phyloP scores from a whole-genome alignment of 495 filamentous ascomycete genomes.

The Aspergillus coremiiformis region DNA sequence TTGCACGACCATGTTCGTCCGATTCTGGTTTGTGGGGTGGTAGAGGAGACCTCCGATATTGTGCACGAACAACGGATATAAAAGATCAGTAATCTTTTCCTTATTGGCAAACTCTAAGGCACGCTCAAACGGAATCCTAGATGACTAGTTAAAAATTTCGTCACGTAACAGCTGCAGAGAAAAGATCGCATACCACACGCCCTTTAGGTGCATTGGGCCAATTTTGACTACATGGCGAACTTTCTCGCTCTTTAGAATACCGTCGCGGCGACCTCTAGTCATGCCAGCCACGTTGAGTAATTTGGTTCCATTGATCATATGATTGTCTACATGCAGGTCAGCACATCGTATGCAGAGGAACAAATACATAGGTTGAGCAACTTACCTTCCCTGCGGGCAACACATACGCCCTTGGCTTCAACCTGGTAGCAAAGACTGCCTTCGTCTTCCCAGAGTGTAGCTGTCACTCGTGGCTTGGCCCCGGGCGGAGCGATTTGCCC shows the following conservation, averaged over 20 bases:
- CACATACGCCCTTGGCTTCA: conserved; percentile 91
- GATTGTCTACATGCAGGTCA: conserved; percentile 64
- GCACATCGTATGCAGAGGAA: conserved; percentile 1
- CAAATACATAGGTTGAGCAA: not conserved
- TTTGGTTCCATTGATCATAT: conserved; percentile 99
- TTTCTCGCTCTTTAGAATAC: conserved; percentile 97
- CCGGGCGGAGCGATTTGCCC: conserved; percentile 94
- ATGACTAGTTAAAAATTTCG: conserved; percentile 5
- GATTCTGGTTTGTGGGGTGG: conserved; percentile 79
- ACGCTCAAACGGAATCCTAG: conserved; percentile 94
- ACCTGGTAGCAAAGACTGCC: conserved; percentile 97
- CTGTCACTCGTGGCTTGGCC: conserved; percentile 96
- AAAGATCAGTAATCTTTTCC: conserved; percentile 93
- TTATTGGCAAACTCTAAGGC: conserved; percentile 98
- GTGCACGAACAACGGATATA: conserved; percentile 96
- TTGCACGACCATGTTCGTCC: conserved; percentile 80
- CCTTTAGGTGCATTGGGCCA: conserved; percentile 97
- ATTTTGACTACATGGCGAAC: conserved; percentile 96
- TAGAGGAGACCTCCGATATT: conserved; percentile 94
- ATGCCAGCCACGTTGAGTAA: conserved; percentile 95
- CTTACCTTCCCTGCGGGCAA: conserved; percentile 86
- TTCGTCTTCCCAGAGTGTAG: conserved; percentile 97
- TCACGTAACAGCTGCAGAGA: not conserved
- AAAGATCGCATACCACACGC: conserved; percentile 72
- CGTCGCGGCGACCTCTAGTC: conserved; percentile 92